Conservation (phyloP, 306 rosid species). For the Luffa aegyptiaca region DNA sequence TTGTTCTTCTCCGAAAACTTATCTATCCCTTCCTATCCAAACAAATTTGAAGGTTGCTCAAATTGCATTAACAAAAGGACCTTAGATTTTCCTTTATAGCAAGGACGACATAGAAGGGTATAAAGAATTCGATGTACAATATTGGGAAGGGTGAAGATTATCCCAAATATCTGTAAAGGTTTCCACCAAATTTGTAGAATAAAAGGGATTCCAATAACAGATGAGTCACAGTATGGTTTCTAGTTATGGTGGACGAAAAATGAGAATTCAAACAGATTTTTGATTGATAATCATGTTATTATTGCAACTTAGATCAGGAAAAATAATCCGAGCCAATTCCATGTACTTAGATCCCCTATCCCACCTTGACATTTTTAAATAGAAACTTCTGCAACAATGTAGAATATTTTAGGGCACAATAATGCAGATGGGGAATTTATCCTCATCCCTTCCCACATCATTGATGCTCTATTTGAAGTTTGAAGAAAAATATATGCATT, state of each 20-base stretch:
- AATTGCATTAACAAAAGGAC: background rate
- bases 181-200: background rate
- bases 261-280: background rate
- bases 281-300: background rate
- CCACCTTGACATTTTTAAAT: background rate
- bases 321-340: background rate
- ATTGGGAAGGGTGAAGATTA: background rate
- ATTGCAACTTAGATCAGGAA: background rate
- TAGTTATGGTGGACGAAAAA: background rate
- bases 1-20: background rate
- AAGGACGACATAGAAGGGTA: background rate
- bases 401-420: background rate
- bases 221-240: background rate
- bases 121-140: background rate
- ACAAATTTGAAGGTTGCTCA: background rate
- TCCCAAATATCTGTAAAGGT: background rate
- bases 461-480: background rate
- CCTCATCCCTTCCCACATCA: background rate
- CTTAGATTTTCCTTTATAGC: background rate
- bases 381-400: background rate
- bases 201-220: background rate
- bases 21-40: background rate
- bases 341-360: background rate
- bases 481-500: background rate
- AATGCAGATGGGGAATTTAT: background rate